Evolutionary conservation across 805 yeast genomes (phyloP).

Genomic region (Diddensiella transvaalensis): DNA sequence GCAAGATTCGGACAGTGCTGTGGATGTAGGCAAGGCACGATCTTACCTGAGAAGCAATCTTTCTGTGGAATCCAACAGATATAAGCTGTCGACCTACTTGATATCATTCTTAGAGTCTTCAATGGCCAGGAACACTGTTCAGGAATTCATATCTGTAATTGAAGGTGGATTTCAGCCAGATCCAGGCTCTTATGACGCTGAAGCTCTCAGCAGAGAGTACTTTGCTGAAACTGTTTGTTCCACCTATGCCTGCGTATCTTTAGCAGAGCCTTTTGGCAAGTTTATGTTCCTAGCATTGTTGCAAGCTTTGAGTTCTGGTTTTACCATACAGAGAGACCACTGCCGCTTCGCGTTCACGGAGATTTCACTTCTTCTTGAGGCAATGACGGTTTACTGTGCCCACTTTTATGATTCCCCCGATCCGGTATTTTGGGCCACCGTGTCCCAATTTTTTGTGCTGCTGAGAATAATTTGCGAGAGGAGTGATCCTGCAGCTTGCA

Average conservation of each 20-base stretch:
- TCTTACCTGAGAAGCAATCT: neutral
- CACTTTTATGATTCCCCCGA: neutral
- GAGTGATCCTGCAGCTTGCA: no score
- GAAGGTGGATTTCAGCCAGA: neutral
- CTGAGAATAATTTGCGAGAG: neutral
- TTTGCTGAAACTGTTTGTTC: neutral
- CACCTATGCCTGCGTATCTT: neutral
- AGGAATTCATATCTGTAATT: neutral
- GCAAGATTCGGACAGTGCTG: neutral
- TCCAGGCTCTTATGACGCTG: neutral
- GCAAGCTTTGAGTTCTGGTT: neutral
- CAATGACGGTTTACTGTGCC: neutral
- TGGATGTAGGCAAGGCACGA: slow-evolving; percentile 2
- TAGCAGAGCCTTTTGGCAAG: neutral
- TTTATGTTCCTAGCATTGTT: neutral
- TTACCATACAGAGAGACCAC: neutral
- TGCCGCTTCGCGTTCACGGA: slow-evolving; percentile 6
- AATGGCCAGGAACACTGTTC: neutral
- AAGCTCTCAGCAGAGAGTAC: no score
- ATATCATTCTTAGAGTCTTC: neutral
- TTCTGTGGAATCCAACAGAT: neutral
- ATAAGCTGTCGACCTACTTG: slow-evolving; percentile 1
- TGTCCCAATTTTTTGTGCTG: neutral
- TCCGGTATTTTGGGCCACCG: slow-evolving; percentile 1
- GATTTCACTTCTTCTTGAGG: neutral